Conservation (phyloP, 805 yeast genomes). For the Yamadazyma akitaensis region DNA sequence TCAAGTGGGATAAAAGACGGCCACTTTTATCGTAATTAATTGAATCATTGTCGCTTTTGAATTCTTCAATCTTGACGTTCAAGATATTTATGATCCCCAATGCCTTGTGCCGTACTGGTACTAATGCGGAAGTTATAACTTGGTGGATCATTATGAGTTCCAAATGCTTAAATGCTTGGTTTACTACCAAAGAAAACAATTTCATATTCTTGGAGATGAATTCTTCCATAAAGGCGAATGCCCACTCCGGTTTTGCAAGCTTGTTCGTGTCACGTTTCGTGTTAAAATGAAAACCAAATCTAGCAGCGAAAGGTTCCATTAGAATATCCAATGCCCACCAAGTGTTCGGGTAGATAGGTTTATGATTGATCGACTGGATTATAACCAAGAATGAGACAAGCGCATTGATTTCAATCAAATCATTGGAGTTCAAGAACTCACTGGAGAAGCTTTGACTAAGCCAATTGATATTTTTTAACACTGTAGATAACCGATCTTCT, state of each 20-base stretch:
- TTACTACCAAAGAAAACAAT: slow-evolving; percentile 39
- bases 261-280: slow-evolving; percentile 57
- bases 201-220: slow-evolving; percentile 40
- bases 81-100: slow-evolving; percentile 19
- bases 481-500: slow-evolving; percentile 12
- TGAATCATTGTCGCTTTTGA: slow-evolving; percentile 10
- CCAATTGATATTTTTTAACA: slow-evolving; percentile 21
- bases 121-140: slow-evolving; percentile 45
- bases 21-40: slow-evolving; percentile 37
- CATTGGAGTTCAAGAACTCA: slow-evolving; percentile 1
- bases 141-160: slow-evolving; percentile 30
- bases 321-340: slow-evolving; percentile 53
- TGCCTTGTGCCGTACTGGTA: slow-evolving; percentile 46
- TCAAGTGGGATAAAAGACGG: slow-evolving; percentile 52
- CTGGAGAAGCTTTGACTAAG: slow-evolving; percentile 15
- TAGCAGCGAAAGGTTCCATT: slow-evolving; percentile 41
- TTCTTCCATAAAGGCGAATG: slow-evolving; percentile 47
- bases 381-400: slow-evolving; percentile 19
- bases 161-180: slow-evolving; percentile 27
- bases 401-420: slow-evolving; percentile 6
- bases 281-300: slow-evolving; percentile 62
- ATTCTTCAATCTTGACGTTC: slow-evolving; percentile 22
- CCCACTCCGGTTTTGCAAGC: slow-evolving; percentile 71
- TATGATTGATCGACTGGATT: slow-evolving; percentile 29
- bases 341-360: slow-evolving; percentile 31